Evolutionary conservation across 2,329 filamentous ascomycete species (phyloP).

Genomic region (Xylaria sp.): DNA sequence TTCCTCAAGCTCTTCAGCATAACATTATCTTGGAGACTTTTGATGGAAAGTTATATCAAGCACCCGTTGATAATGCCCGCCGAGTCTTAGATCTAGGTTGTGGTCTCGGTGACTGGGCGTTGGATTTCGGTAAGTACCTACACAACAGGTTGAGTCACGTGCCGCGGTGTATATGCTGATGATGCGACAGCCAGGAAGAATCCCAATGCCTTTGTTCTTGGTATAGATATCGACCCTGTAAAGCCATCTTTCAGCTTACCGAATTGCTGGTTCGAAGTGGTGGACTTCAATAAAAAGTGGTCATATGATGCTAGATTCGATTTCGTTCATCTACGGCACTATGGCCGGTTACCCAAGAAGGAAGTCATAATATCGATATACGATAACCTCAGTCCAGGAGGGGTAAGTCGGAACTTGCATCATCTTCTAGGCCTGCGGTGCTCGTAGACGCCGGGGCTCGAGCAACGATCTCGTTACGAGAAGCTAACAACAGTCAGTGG

Average conservation of each 20-base stretch:
- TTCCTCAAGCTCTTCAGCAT: conserved; percentile 35
- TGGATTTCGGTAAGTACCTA: conserved; percentile 31
- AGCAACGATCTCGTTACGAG: conserved; percentile 8
- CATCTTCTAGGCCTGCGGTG: neutral
- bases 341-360: conserved; percentile 32
- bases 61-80: conserved; percentile 36
- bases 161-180: neutral
- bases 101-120: conserved; percentile 40
- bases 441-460: conserved; percentile 28
- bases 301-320: conserved; percentile 36
- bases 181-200: conserved; percentile 28
- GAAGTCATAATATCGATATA: conserved; percentile 38
- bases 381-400: conserved; percentile 42
- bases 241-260: conserved; percentile 32
- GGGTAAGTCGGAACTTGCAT: conserved; percentile 30
- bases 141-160: neutral
- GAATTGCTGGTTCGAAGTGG: conserved; percentile 39
- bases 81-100: conserved; percentile 42
- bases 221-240: conserved; percentile 40
- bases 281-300: conserved; percentile 39
- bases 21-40: conserved; percentile 39
- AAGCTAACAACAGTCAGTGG: conserved; percentile 30
- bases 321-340: conserved; percentile 41
- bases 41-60: conserved; percentile 40
- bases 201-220: conserved; percentile 36